Evolutionary conservation across 257 asterid genomes (phyloP).

Genomic region (Lavandula angustifolia): DNA sequence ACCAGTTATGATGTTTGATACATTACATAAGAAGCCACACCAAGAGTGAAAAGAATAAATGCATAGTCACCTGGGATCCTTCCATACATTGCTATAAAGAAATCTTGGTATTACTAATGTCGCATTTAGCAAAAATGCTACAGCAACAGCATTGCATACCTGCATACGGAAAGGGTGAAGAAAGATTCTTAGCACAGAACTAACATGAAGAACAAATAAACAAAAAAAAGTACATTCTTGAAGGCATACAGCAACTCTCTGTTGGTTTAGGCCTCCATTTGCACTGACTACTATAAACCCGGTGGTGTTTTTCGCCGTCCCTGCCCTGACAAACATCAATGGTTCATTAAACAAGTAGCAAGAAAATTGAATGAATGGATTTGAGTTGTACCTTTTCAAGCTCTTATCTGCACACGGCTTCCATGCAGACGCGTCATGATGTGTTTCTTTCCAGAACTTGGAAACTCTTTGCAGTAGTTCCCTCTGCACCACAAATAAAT

Average conservation of each 20-base stretch:
- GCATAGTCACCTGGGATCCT: conserved; percentile 76
- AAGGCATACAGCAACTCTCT: conserved; percentile 72
- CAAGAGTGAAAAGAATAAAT: too few species aligned
- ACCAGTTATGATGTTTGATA: too few species aligned
- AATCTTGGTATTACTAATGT: conserved; percentile 88
- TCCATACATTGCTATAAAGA: conserved; percentile 97
- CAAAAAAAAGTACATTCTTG: too few species aligned
- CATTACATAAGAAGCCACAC: too few species aligned
- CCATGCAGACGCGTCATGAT: conserved; percentile 66
- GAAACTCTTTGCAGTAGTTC: conserved; percentile 46
- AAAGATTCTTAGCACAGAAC: too few species aligned
- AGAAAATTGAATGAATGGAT: conserved; percentile 7
- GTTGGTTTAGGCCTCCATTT: conserved; percentile 95
- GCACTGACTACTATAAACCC: conserved; percentile 82
- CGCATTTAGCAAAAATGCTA: conserved; percentile 84
- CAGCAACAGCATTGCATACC: conserved; percentile 95
- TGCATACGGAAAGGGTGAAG: conserved; percentile 28
- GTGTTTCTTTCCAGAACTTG: conserved; percentile 71
- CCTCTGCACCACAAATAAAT: conserved; percentile 39
- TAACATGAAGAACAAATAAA: too few species aligned
- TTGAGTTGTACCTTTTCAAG: conserved; percentile 44
- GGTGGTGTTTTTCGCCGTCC: conserved; percentile 46
- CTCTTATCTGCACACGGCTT: conserved; percentile 71
- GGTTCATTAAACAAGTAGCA: conserved; percentile 33
- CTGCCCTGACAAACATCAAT: conserved; percentile 62